Conservation (phyloP, 495 filamentous ascomycete species). For the Cudoniella acicularis region DNA sequence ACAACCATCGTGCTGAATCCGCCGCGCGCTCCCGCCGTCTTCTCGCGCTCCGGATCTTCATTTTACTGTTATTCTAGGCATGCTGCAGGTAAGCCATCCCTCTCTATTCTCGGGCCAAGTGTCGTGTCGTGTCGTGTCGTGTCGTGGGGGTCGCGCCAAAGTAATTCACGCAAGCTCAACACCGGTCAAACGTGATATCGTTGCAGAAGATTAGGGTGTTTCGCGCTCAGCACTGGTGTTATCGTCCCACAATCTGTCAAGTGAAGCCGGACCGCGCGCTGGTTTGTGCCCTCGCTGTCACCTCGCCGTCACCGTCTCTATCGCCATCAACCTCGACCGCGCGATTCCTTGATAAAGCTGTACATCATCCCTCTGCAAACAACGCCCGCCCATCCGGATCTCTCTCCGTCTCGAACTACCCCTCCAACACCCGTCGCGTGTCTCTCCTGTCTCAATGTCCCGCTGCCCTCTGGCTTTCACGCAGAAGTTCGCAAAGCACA, state of each 20-base stretch:
- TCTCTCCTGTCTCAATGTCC: not conserved
- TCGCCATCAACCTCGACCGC: not conserved
- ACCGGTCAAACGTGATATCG: not conserved
- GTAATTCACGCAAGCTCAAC: not conserved
- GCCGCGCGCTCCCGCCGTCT: not conserved
- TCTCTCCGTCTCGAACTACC: not conserved
- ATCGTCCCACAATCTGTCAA: not conserved
- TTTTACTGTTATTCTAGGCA: constrained; percentile 19
- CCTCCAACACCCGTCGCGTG: not conserved
- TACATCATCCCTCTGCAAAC: not conserved
- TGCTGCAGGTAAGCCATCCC: constrained; percentile 27
- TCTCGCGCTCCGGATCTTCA: not conserved
- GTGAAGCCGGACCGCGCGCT: not conserved
- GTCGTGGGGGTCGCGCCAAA: not conserved
- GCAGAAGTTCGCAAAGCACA: not conserved
- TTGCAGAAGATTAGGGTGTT: not conserved
- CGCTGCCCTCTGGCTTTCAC: not conserved
- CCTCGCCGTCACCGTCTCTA: too few species aligned
- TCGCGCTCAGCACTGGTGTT: not conserved
- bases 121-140: not conserved
- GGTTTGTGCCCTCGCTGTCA: too few species aligned
- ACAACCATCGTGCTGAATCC: not conserved
- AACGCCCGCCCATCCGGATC: not conserved
- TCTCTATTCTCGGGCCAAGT: not conserved
- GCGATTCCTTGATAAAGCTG: not conserved